Evolutionary conservation across 1,284 basidiomycete genomes (phyloP).

Genomic region (Volvariella surrecta): DNA sequence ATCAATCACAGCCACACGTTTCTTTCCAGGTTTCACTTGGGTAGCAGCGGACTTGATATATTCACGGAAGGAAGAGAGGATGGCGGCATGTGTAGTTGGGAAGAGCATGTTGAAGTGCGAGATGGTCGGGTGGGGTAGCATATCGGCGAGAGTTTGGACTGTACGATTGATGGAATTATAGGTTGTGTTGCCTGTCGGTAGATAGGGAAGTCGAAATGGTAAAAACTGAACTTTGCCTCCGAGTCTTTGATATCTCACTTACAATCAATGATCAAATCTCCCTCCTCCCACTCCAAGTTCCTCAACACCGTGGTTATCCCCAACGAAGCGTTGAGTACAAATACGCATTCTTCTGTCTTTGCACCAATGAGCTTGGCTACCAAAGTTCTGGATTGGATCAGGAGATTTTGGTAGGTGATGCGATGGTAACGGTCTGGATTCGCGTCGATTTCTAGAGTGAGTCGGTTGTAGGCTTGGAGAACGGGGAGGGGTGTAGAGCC

Average conservation of each 20-base stretch:
- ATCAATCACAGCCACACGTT: conserved; percentile 72
- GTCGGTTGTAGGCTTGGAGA: conserved; percentile 34
- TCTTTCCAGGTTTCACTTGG: conserved; percentile 19
- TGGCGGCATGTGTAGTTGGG: conserved; percentile 54
- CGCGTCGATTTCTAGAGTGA: conserved; percentile 42
- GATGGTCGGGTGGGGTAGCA: conserved; percentile 40
- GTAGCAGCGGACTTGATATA: conserved; percentile 24
- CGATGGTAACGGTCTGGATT: conserved; percentile 61
- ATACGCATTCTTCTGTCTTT: conserved; percentile 51
- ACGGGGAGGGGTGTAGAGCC: conserved; percentile 63
- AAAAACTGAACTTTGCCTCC: too few species aligned
- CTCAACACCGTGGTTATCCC: conserved; percentile 60
- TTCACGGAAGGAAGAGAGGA: conserved; percentile 46
- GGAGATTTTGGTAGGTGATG: conserved; percentile 27
- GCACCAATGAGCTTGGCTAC: conserved; percentile 58
- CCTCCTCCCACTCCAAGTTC: conserved; percentile 44
- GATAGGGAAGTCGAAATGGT: not conserved
- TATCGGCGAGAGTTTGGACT: conserved; percentile 53
- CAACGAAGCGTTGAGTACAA: conserved; percentile 59
- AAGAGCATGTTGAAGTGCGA: conserved; percentile 47
- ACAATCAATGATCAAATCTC: conserved; percentile 38
- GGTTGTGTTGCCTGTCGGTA: conserved; percentile 52
- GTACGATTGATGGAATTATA: conserved; percentile 55
- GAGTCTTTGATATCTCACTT: too few species aligned
- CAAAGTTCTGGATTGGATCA: conserved; percentile 35